Conservation (phyloP, 208 protist species). For the Porcisia hertigi region DNA sequence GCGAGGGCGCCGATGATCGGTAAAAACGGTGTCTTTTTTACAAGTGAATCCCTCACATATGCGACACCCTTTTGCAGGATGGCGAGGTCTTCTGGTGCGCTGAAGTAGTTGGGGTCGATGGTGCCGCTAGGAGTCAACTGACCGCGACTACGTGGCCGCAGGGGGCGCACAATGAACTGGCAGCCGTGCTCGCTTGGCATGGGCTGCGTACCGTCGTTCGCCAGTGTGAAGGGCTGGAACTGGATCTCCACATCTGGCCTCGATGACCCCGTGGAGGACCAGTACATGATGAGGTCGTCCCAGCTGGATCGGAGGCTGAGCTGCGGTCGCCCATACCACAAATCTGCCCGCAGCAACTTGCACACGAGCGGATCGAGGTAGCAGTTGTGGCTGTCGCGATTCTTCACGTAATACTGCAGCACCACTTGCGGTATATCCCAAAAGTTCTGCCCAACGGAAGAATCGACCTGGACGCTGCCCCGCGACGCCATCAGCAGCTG, state of each 20-base stretch:
- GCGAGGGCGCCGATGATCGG: slow-evolving; percentile 51
- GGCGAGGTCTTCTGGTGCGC: slow-evolving; percentile 45
- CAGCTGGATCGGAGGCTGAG: slow-evolving; percentile 67
- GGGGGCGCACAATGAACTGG: slow-evolving; percentile 71
- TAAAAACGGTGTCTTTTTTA: slow-evolving; percentile 44
- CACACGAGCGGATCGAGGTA: slow-evolving; percentile 68
- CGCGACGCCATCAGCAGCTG: slow-evolving; percentile 55
- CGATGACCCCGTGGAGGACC: slow-evolving; percentile 44
- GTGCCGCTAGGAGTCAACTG: slow-evolving; percentile 47
- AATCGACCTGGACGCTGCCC: slow-evolving; percentile 40
- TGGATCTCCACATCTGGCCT: slow-evolving; percentile 70
- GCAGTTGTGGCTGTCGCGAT: slow-evolving; percentile 73
- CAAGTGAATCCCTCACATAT: slow-evolving; percentile 58
- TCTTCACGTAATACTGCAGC: slow-evolving; percentile 71
- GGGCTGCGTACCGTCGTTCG: slow-evolving; percentile 67
- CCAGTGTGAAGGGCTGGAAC: slow-evolving; percentile 85
- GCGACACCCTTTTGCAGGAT: slow-evolving; percentile 48
- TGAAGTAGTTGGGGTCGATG: slow-evolving; percentile 74
- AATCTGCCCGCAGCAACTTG: slow-evolving; percentile 36
- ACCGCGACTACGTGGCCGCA: slow-evolving; percentile 72
- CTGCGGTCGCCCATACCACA: slow-evolving; percentile 38
- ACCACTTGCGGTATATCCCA: slow-evolving; percentile 84
- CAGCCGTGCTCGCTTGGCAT: slow-evolving; percentile 61
- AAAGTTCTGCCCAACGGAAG: slow-evolving; percentile 53
- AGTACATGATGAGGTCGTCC: slow-evolving; percentile 78